Evolutionary conservation across 805 yeast species (phyloP), one percentile per base, ranked within the genome.

Genomic region (Jamesozyma rosinii): DNA sequence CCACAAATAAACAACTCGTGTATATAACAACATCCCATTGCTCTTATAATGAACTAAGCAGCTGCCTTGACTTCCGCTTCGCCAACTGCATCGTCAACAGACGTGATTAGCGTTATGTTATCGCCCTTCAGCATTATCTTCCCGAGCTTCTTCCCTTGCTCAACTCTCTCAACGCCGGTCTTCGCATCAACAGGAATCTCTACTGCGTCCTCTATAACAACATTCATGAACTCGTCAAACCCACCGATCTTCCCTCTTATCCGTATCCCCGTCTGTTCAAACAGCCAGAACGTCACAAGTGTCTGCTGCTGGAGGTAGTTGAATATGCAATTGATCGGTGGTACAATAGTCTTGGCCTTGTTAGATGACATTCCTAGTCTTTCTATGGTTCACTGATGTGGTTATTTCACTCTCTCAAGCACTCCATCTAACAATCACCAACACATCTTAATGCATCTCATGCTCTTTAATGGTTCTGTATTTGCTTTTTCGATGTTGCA

Each of bases 141-240:
- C 1, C 95, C 95, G 44, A 86, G 57, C n/a, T 66, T 64, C 22
- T 76, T 74, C 13, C 54, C 51, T 22, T 57, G 46, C 2, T 45
- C 52, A 3, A 48, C 31, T 1, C 43, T 19, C 40, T 62, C 65
- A 13, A 43, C 40, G 5, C 64, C 64, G 2, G 59, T 52, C 43
- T 68, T 68, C 1, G 70, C 48, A 40, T 72, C 70, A 1, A 78
- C 77, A 32, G 72, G 73, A 5, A 90, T 69, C 53, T 94, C 95
- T 11, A 61, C 55, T 0, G 83, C 82, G 40, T 76, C 75, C 29
- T 75, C 79, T 19, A 79, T 64, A 3, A 79, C 83, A 15, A 79
- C 66, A 59, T 92, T 92, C 98, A 92, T 94, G 57, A 89, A 90
- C 67, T 94, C 98, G 63, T 92, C 99, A 64, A 94, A 90, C 1